Evolutionary conservation across 2,329 filamentous ascomycete species (phyloP), one percentile per base, ranked within the genome.

Genomic region (Hymenotorrendiella dingleyae): DNA sequence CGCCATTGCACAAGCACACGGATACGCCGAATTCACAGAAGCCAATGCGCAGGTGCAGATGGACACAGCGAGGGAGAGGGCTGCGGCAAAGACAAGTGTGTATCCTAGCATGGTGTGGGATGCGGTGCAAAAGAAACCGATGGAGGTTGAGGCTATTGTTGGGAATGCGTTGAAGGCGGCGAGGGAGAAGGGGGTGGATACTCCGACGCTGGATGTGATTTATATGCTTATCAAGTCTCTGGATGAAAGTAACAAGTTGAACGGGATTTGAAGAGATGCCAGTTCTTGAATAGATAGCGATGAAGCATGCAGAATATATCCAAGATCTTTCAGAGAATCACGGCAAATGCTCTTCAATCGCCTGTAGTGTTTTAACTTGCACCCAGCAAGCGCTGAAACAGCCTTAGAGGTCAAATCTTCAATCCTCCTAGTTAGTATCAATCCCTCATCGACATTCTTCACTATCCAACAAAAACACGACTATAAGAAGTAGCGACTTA

Each of bases 41-140:
- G 89, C 90, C 2, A 72, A 95, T 34, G 81, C 84, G n/a, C 83
- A 79, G 33, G 70, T 95, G 35, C 82, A 88, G 60, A 77, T 52
- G 10, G 43, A 45, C 11, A 38, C 47, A 20, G 70, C 64, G 54
- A 65, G 68, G 62, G 63, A 76, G 64, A 48, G 71, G 50, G 36
- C 65, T 30, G 24, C 36, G n/a, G n/a, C n/a, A n/a, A 58, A 74
- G 55, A 67, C 67, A 35, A 61, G 68, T 0, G 65, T 67, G 22
- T 56, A 62, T 11, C 68, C 66, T 37, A 73, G 70, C 47, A 82
- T 82, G 78, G 67, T 74, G 33, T 62, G 71, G 12, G 78, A 82
- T 56, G 78, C 70, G 60, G 71, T 76, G 51, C 65, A 68, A 14
- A 74, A 74, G 0, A 70, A 70, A 49, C 67, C 66, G 7, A 74